Evolutionary conservation across 345 rosid genomes (phyloP).

Genomic region (Lepidium africanum): DNA sequence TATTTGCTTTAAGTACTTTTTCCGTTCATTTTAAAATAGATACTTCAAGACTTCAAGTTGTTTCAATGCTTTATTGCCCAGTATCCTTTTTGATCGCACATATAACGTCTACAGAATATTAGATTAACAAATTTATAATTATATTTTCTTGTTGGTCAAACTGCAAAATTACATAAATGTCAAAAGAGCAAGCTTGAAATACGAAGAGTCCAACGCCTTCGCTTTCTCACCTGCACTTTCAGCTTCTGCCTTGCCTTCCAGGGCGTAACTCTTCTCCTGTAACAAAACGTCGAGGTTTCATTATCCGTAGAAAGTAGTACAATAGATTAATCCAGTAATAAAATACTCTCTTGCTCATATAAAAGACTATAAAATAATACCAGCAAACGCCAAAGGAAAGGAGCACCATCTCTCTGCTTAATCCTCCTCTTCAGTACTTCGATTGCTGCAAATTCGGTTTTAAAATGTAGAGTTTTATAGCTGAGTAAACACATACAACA

Average conservation of each 20-base stretch:
- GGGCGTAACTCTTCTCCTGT: slow-evolving; percentile 60
- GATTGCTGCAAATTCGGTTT: slow-evolving; percentile 29
- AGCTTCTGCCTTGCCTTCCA: slow-evolving; percentile 41
- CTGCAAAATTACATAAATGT: background rate
- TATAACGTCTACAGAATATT: background rate
- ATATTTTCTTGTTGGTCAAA: background rate
- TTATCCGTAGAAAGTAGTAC: background rate
- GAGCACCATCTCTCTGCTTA: slow-evolving; percentile 54
- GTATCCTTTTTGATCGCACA: background rate
- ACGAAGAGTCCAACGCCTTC: slow-evolving; percentile 41
- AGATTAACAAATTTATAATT: background rate
- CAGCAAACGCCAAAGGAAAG: slow-evolving; percentile 75
- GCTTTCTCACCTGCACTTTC: slow-evolving; percentile 38
- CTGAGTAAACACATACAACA: background rate
- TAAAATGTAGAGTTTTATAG: background rate
- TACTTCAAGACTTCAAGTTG: background rate
- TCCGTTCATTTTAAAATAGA: background rate
- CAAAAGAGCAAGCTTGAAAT: slow-evolving; percentile 24
- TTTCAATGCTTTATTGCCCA: background rate
- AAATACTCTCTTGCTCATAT: background rate
- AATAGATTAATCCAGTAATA: background rate
- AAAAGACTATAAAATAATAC: slow-evolving; percentile 14
- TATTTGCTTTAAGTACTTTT: background rate
- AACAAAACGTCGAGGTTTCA: background rate
- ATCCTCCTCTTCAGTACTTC: slow-evolving; percentile 42